Evolutionary conservation across 305 asterid genomes (phyloP).

Genomic region (Solanum chacoense): DNA sequence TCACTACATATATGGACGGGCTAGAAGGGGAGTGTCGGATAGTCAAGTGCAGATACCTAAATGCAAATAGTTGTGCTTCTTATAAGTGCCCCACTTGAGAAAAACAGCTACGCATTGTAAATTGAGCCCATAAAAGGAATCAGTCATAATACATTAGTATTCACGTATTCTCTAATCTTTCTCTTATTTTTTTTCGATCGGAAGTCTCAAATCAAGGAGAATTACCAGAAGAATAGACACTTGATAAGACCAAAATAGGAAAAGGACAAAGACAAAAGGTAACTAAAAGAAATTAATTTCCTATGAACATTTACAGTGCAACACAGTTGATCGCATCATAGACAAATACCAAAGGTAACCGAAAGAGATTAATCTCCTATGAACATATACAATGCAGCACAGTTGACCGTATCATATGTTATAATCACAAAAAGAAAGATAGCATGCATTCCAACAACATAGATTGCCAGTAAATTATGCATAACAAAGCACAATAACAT

Average conservation of each 20-base stretch:
- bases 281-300: background rate
- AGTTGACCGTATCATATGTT: background rate
- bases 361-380: background rate
- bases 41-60: background rate
- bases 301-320: background rate
- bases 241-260: background rate
- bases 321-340: background rate
- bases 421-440: background rate
- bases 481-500: background rate
- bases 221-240: background rate
- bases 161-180: background rate
- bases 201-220: background rate
- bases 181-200: background rate
- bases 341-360: background rate
- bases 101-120: background rate
- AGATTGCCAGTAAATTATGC: background rate
- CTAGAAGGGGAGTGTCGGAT: background rate
- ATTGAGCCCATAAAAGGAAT: background rate
- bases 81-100: background rate
- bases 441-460: background rate
- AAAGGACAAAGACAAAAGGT: background rate
- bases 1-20: background rate
- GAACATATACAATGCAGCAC: background rate
- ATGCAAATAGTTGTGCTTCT: background rate
- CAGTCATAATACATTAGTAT: background rate